Conservation (phyloP, 192 early-diverging fungal genomes). For the Coemansia sp. region DNA sequence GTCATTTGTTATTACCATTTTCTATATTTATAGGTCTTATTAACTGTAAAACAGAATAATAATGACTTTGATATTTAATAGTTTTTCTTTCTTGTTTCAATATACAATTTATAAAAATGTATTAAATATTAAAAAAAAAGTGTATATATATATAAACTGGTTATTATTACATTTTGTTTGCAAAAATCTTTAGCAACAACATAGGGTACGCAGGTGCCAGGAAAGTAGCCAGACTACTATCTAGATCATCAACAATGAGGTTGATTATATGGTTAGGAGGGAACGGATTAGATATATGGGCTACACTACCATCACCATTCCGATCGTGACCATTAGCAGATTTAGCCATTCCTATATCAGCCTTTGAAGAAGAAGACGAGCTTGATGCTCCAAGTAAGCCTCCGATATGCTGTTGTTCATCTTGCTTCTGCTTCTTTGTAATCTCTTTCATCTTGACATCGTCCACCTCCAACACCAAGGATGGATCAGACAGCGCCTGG, state of each 20-base stretch:
- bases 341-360: not conserved
- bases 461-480: conserved; percentile 23
- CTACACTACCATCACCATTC: not conserved
- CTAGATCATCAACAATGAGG: conserved; percentile 38
- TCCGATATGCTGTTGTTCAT: conserved; percentile 5
- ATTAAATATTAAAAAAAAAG: not conserved
- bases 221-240: conserved; percentile 33
- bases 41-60: no score
- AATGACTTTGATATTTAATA: no score
- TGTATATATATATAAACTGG: not conserved
- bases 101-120: not conserved
- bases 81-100: no score
- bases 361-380: not conserved
- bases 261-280: conserved; percentile 44
- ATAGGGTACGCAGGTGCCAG: conserved; percentile 47
- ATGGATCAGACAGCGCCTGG: conserved; percentile 37
- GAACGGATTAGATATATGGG: conserved; percentile 36
- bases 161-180: conserved; percentile 9
- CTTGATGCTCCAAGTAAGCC: conserved; percentile 3
- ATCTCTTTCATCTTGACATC: not conserved
- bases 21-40: no score
- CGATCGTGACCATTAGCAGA: not conserved
- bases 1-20: no score
- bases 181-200: conserved; percentile 47
- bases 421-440: not conserved